Percentiles rank a stretch among this genome's conserved stretches.
phyloP scores from a whole-genome alignment of 1,139 yeast species.

The Protomyces gravidus region DNA sequence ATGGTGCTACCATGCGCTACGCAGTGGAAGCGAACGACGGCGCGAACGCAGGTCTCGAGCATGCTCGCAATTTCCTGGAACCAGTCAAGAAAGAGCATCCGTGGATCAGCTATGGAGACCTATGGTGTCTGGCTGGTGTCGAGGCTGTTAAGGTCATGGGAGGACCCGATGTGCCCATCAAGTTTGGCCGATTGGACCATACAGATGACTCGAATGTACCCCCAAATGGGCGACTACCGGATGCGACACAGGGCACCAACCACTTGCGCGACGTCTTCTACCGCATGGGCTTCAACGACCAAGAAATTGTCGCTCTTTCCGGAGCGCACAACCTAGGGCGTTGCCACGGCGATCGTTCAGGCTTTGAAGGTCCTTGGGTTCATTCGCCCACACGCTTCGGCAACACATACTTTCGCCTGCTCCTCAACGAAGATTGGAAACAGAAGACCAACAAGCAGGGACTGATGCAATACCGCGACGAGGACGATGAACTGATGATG shows the following conservation, averaged over 20 bases:
- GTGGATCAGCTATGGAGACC: constrained; percentile 81
- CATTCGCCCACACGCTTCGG: constrained; percentile 75
- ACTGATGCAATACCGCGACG: constrained; percentile 45
- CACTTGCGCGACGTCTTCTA: constrained; percentile 65
- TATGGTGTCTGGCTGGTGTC: constrained; percentile 85
- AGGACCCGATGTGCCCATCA: constrained; percentile 80
- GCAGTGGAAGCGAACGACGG: constrained; percentile 30
- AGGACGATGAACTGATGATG: constrained; percentile 75
- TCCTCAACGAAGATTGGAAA: constrained; percentile 70
- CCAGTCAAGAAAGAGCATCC: constrained; percentile 61
- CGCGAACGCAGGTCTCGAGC: constrained; percentile 66
- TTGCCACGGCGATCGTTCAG: constrained; percentile 57
- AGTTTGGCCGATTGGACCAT: constrained; percentile 48
- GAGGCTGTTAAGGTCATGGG: constrained; percentile 77
- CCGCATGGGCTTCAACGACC: constrained; percentile 73
- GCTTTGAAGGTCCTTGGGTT: constrained; percentile 90
- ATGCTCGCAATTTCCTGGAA: constrained; percentile 61
- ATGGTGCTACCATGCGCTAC: constrained; percentile 72
- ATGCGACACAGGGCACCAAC: constrained; percentile 63
- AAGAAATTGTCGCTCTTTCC: constrained; percentile 77
- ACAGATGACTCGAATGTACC: constrained; percentile 52
- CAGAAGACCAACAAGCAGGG: constrained; percentile 42
- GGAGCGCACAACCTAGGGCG: constrained; percentile 64
- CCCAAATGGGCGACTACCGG: constrained; percentile 62
- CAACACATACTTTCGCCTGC: constrained; percentile 68